Evolutionary conservation across 2,329 filamentous ascomycete genomes (phyloP).

Genomic region (Cladobotryum mycophilum): DNA sequence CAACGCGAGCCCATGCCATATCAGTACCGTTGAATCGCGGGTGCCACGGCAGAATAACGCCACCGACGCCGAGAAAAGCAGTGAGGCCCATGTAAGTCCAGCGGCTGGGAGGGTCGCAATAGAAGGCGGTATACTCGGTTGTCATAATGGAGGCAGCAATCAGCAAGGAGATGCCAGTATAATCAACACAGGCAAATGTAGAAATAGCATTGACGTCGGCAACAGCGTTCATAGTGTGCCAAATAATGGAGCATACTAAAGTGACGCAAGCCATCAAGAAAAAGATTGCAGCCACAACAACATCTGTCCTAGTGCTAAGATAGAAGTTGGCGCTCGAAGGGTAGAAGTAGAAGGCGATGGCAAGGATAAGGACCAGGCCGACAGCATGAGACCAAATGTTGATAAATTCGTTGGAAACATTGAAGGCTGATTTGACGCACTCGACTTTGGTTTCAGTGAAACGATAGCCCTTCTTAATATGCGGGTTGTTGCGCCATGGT

Average conservation of each 20-base stretch:
- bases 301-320: slow-evolving; percentile 77
- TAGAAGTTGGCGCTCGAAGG: slow-evolving; percentile 81
- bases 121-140: slow-evolving; percentile 97
- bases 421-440: slow-evolving; percentile 77
- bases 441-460: slow-evolving; percentile 89
- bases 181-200: slow-evolving; percentile 95
- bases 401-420: slow-evolving; percentile 84
- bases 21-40: slow-evolving; percentile 88
- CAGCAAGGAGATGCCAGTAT: slow-evolving; percentile 91
- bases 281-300: slow-evolving; percentile 88
- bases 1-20: slow-evolving; percentile 88
- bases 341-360: slow-evolving; percentile 94
- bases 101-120: slow-evolving; percentile 85
- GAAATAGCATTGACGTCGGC: slow-evolving; percentile 85
- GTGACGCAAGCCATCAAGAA: slow-evolving; percentile 96
- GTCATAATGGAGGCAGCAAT: slow-evolving; percentile 97
- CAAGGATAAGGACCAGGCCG: slow-evolving; percentile 79
- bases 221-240: slow-evolving; percentile 99
- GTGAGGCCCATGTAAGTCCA: slow-evolving; percentile 83
- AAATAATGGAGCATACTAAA: slow-evolving; percentile 88
- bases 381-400: slow-evolving; percentile 98
- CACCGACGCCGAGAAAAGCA: slow-evolving; percentile 72
- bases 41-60: slow-evolving; percentile 92
- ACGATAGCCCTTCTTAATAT: slow-evolving; percentile 86
- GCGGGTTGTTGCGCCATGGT: slow-evolving; percentile 91